Conservation (phyloP, 305 asterid genomes). For the Rubia tinctorum region DNA sequence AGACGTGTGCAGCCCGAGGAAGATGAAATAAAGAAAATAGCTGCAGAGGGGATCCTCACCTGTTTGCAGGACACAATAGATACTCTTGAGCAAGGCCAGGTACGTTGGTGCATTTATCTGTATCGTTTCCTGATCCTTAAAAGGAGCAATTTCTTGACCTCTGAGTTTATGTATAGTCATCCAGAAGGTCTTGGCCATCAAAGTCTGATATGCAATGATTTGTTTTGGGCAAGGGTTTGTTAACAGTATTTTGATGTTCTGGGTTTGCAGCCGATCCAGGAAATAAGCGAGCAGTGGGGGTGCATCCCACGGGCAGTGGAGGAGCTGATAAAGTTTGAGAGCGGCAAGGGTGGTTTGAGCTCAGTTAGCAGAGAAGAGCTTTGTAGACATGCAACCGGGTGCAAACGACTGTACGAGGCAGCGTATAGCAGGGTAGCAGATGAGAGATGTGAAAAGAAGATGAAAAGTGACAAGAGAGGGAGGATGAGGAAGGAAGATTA, state of each 20-base stretch:
- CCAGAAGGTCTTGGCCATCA: not conserved
- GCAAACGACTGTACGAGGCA: conserved; percentile 52
- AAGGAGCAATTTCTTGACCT: not conserved
- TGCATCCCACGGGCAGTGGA: conserved; percentile 57
- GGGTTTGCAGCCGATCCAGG: conserved; percentile 19
- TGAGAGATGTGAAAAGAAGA: not conserved
- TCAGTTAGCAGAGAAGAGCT: conserved; percentile 7
- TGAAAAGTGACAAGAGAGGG: not conserved
- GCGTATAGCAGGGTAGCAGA: not conserved
- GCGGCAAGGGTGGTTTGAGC: conserved; percentile 5
- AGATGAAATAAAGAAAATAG: conserved; percentile 7
- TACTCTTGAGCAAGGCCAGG: conserved; percentile 7
- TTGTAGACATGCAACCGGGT: conserved; percentile 54
- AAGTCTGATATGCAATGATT: not conserved
- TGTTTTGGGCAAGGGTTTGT: not conserved
- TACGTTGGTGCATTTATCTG: not conserved
- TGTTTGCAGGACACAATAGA: conserved; percentile 10
- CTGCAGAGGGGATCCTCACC: conserved; percentile 13
- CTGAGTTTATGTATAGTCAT: not conserved
- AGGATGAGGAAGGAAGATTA: not conserved
- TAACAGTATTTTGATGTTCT: not conserved
- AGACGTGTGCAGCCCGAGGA: conserved; percentile 8
- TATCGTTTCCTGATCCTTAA: not conserved
- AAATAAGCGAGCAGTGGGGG: conserved; percentile 46
- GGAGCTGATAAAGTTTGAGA: conserved; percentile 42